Evolutionary conservation across 1,284 basidiomycete species (phyloP).

Genomic region (Sporisorium exsertum): DNA sequence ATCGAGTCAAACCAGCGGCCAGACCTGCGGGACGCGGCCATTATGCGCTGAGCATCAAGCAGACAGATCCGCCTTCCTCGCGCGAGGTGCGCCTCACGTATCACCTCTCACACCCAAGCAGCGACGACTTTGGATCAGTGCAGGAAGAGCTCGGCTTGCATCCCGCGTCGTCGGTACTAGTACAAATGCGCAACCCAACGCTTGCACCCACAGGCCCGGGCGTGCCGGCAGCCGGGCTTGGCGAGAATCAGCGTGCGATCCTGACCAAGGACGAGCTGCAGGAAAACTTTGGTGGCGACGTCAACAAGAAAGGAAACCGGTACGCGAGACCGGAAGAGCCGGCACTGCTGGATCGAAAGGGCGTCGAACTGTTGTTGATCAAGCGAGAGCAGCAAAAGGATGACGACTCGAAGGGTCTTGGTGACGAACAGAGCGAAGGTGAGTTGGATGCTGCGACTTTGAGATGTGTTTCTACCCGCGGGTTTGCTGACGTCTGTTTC

Average conservation of each 20-base stretch:
- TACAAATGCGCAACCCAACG: constrained; percentile 58
- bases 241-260: constrained; percentile 37
- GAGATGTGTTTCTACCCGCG: neutral
- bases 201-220: constrained; percentile 44
- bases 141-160: constrained; percentile 56
- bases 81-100: constrained; percentile 54
- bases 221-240: constrained; percentile 47
- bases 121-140: constrained; percentile 50
- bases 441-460: neutral
- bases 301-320: constrained; percentile 45
- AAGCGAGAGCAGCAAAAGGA: constrained; percentile 50
- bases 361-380: constrained; percentile 55
- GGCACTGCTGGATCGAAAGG: constrained; percentile 46
- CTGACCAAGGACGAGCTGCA: constrained; percentile 52
- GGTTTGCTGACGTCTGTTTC: neutral
- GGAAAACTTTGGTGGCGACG: constrained; percentile 55
- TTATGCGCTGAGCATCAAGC: constrained; percentile 50
- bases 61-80: constrained; percentile 45
- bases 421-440: constrained; percentile 49
- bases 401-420: constrained; percentile 40
- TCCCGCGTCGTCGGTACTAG: constrained; percentile 35
- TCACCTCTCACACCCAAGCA: constrained; percentile 51
- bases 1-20: constrained; percentile 46
- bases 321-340: constrained; percentile 54
- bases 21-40: constrained; percentile 54